Percentiles rank a stretch among this genome's conserved stretches.
Conservation (phyloP, 129 eudicot genomes). For the Flaveria bidentis region DNA sequence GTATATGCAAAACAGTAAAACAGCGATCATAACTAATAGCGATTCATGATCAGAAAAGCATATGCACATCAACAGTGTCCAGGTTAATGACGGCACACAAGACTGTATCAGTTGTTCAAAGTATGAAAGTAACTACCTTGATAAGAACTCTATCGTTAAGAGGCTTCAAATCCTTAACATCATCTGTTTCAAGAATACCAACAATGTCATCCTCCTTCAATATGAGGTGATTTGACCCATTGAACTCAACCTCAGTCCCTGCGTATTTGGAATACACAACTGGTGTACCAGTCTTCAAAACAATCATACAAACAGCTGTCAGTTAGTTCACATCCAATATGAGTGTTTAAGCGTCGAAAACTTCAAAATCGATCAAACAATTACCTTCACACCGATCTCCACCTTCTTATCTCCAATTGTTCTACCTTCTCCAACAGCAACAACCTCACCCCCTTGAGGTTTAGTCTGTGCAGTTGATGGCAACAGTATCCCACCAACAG, state of each 20-base stretch:
- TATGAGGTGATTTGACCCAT: slow-evolving; percentile 76
- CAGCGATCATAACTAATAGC: no score
- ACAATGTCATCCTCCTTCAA: slow-evolving; percentile 90
- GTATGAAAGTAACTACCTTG: slow-evolving; percentile 50
- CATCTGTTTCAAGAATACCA: slow-evolving; percentile 85
- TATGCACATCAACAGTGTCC: no score
- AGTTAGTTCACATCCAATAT: not conserved
- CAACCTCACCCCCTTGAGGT: slow-evolving; percentile 90
- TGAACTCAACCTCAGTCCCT: slow-evolving; percentile 81
- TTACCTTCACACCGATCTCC: slow-evolving; percentile 63
- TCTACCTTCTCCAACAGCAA: slow-evolving; percentile 89
- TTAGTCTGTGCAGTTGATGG: slow-evolving; percentile 73
- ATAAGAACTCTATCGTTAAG: slow-evolving; percentile 81
- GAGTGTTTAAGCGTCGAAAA: not conserved
- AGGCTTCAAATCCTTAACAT: slow-evolving; percentile 83
- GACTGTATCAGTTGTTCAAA: not conserved
- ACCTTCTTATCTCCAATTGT: slow-evolving; percentile 67
- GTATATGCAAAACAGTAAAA: not conserved
- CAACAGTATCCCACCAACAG: slow-evolving; percentile 73
- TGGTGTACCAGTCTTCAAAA: slow-evolving; percentile 62
- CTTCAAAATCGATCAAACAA: not conserved
- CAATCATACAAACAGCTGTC: not conserved
- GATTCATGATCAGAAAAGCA: no score
- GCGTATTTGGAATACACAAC: slow-evolving; percentile 90
- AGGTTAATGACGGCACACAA: not conserved